Percentiles rank a stretch among this genome's conserved stretches.
phyloP scores from a whole-genome alignment of 306 rosid species.

The Cucurbita ficifolia region DNA sequence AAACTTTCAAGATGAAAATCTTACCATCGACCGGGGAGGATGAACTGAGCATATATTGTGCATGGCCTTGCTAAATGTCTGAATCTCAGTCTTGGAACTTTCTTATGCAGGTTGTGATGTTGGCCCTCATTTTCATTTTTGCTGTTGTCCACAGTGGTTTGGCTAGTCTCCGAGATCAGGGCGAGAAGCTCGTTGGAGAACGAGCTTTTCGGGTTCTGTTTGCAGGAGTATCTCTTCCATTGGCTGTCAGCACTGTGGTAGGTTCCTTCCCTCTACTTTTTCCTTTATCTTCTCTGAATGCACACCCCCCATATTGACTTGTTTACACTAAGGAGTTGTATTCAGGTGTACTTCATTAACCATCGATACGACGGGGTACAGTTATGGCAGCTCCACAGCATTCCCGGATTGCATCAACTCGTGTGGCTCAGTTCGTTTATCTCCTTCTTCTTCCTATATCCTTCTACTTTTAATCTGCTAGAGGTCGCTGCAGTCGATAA shows the following conservation, averaged over 20 bases:
- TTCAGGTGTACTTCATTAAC: constrained; percentile 87
- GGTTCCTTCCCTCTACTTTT: constrained; percentile 15
- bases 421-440: constrained; percentile 74
- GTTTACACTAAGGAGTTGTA: constrained; percentile 13
- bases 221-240: constrained; percentile 76
- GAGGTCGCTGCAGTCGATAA: constrained; percentile 98
- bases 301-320: constrained; percentile 6
- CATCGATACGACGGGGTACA: constrained; percentile 91
- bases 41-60: not conserved
- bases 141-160: constrained; percentile 77
- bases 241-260: constrained; percentile 83
- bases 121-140: constrained; percentile 51
- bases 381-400: constrained; percentile 69
- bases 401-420: constrained; percentile 55
- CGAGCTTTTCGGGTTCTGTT: constrained; percentile 87
- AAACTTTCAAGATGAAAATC: not conserved
- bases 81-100: constrained; percentile 10
- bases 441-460: constrained; percentile 81
- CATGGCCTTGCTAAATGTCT: not conserved
- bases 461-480: constrained; percentile 84
- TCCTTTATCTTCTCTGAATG: not conserved
- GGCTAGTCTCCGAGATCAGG: constrained; percentile 66
- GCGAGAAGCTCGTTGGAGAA: constrained; percentile 84
- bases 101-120: constrained; percentile 65
- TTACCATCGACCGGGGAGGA: not conserved